Conservation (phyloP, 2,329 filamentous ascomycete genomes). For the Dothistroma pini region DNA sequence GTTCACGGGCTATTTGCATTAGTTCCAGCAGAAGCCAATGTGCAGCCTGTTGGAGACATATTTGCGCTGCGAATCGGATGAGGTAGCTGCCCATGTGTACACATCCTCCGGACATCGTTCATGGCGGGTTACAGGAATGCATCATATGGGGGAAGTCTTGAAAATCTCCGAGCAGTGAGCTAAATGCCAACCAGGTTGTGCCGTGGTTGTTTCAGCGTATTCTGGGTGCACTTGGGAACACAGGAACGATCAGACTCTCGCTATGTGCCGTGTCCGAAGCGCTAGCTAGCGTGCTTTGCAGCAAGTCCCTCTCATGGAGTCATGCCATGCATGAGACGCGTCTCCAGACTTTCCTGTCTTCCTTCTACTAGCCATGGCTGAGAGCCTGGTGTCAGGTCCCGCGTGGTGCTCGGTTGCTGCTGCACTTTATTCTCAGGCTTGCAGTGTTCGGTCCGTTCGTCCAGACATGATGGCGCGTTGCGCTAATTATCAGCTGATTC, state of each 20-base stretch:
- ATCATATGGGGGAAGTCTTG: neutral
- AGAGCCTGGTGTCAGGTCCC: too few species aligned
- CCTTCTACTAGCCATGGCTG: too few species aligned
- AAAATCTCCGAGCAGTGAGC: neutral
- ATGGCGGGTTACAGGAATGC: neutral
- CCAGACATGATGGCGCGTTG: too few species aligned
- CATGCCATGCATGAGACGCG: too few species aligned
- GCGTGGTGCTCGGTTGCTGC: too few species aligned
- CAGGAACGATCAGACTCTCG: neutral
- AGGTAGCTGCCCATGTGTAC: neutral
- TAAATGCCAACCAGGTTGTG: neutral
- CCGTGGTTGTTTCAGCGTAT: neutral
- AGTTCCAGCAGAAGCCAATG: neutral
- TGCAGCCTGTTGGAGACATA: neutral
- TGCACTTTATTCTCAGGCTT: too few species aligned
- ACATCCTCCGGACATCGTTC: neutral
- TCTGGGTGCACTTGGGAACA: neutral
- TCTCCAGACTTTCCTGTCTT: too few species aligned
- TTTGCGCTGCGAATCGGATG: neutral
- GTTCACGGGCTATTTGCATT: neutral
- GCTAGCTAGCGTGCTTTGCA: neutral
- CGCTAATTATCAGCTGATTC: too few species aligned
- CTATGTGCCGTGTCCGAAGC: neutral
- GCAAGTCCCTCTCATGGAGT: too few species aligned
- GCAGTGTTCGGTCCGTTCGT: too few species aligned